A percentile compares a stretch with the other conserved stretches of the same genome.
These are phyloP conservation scores for Hypoxylon intermedium DNA, from an alignment of 495 filamentous ascomycete species.

Conservation along the genomic window DNA sequence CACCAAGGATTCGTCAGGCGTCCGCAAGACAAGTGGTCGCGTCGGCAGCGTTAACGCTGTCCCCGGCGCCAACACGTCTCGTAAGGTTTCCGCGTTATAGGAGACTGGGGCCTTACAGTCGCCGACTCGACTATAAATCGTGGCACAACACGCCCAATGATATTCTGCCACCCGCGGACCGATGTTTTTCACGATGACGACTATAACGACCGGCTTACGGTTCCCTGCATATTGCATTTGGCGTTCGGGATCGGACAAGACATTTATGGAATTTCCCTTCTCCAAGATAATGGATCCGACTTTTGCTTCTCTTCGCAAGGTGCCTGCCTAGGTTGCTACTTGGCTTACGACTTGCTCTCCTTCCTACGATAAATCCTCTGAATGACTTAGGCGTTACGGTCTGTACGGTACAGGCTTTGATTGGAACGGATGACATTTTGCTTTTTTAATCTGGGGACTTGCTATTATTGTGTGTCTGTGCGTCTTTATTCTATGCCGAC, in stretches of 20 bases:
- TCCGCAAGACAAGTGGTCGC: constrained; percentile 91
- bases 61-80: constrained; percentile 39
- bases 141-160: constrained; percentile 34
- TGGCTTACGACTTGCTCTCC: constrained; percentile 1
- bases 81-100: constrained; percentile 54
- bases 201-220: constrained; percentile 40
- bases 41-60: constrained; percentile 75
- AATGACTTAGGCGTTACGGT: constrained; percentile 32
- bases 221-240: constrained; percentile 41
- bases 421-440: constrained; percentile 12
- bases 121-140: constrained; percentile 2
- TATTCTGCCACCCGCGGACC: constrained; percentile 14
- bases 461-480: constrained; percentile 4
- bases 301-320: constrained; percentile 11
- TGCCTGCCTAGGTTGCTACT: not conserved
- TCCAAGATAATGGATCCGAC: constrained; percentile 12
- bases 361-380: constrained; percentile 6
- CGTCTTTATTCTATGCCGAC: constrained; percentile 1
- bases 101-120: not conserved
- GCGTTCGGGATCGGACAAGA: constrained; percentile 39
- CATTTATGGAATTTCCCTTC: constrained; percentile 24
- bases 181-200: constrained; percentile 44
- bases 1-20: constrained; percentile 64
- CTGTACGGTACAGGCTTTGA: constrained; percentile 15
- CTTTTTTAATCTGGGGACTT: constrained; percentile 21